A percentile compares a stretch with the other conserved stretches of the same genome.
phyloP scores from a whole-genome alignment of 148 eudicot species.

The Silene conica region DNA sequence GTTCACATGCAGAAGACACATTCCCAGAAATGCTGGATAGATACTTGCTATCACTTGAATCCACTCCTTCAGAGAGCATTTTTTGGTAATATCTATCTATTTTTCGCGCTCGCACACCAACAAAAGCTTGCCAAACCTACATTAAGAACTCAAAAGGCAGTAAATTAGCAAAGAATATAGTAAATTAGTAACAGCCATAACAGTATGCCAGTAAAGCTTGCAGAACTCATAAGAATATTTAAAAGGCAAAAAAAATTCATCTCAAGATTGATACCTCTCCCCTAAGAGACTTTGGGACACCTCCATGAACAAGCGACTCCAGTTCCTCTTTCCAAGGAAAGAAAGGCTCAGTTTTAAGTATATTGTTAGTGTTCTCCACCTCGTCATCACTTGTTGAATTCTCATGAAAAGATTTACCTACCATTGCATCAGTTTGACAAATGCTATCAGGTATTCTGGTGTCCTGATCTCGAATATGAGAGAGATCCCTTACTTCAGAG shows the following conservation, averaged over 20 bases:
- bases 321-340: slow-evolving; percentile 74
- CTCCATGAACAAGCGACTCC: slow-evolving; percentile 86
- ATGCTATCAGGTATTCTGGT: neutral
- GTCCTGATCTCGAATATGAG: slow-evolving; percentile 7
- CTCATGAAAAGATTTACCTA: neutral
- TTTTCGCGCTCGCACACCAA: slow-evolving; percentile 68
- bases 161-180: neutral
- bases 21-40: neutral
- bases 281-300: slow-evolving; percentile 83
- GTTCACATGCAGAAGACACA: slow-evolving; percentile 22
- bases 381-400: slow-evolving; percentile 12
- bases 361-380: slow-evolving; percentile 24
- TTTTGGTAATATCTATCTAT: slow-evolving; percentile 66
- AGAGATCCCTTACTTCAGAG: neutral
- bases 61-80: slow-evolving; percentile 50
- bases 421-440: neutral
- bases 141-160: neutral
- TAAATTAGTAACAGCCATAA: neutral
- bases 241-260: neutral
- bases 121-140: slow-evolving; percentile 95
- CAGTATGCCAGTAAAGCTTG: neutral
- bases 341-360: slow-evolving; percentile 22
- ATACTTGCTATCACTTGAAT: slow-evolving; percentile 31
- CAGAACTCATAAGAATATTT: neutral
- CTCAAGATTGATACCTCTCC: slow-evolving; percentile 62